Conservation (phyloP, 225 moss, liverwort and hornwort genomes). For the Polytrichum formosum region DNA sequence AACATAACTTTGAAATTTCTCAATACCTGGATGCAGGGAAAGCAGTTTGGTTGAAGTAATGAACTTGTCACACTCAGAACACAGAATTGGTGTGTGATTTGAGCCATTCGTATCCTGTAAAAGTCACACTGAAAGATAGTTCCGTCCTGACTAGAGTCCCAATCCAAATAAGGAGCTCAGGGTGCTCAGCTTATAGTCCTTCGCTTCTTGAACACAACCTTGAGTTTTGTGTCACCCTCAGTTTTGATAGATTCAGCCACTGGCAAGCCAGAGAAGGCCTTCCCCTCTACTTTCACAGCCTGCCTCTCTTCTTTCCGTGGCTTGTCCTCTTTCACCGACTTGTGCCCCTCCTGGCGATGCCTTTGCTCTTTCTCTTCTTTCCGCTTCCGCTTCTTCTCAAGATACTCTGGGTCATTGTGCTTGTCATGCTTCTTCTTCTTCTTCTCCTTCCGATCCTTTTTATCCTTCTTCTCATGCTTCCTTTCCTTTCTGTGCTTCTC, state of each 20-base stretch:
- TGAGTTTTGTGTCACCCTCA: conserved; percentile 44
- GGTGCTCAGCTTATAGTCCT: conserved; percentile 23
- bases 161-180: too few relatives aligned
- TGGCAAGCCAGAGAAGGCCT: conserved; percentile 14
- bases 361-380: conserved; percentile 75
- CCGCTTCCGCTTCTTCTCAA: conserved; percentile 79
- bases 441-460: conserved; percentile 68
- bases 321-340: conserved; percentile 63
- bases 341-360: conserved; percentile 64
- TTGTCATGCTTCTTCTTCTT: conserved; percentile 72
- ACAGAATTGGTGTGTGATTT: too few relatives aligned
- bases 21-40: too few relatives aligned
- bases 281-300: conserved; percentile 29
- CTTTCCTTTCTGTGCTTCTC: conserved; percentile 33
- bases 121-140: too few relatives aligned
- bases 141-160: too few relatives aligned
- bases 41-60: too few relatives aligned
- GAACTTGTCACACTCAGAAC: too few relatives aligned
- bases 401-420: conserved; percentile 72
- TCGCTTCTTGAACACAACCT: conserved; percentile 50
- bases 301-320: conserved; percentile 27
- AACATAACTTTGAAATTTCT: too few relatives aligned
- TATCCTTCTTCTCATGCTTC: conserved; percentile 57
- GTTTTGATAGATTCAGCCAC: conserved; percentile 24
- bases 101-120: too few relatives aligned